Base-by-base conservation (phyloP, 495 filamentous ascomycete species). In the Penicillium flavigenum region DNA sequence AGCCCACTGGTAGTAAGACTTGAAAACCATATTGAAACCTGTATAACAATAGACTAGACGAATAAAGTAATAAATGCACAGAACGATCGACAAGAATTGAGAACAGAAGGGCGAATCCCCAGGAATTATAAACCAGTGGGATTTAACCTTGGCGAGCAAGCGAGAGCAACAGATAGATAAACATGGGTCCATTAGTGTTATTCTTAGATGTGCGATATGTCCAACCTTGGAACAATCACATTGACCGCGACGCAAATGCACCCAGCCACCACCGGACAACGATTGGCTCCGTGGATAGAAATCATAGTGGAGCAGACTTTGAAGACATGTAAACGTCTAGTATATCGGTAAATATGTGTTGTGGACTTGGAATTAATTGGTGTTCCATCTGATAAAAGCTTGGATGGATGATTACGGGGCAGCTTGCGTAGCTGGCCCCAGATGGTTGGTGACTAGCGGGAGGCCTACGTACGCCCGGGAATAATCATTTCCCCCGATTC, bases 361-460 rank as follows among this genome's bases (percentile, higher is more conserved):
- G 24, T 11, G 31, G 16, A n/a, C 5, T 41, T 45, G 8, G 20
- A 47, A 52, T 55, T 17, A 31, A 59, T 38, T 29, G 44, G 44
- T 19, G 50, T n/a, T 55, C 58, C 58, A 60, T 39, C 27, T 3
- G 16, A 8, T 52, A 62, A 59, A 52, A 62, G 58, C 58, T 62
- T 64, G 48, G 58, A 49, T 59, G 20, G 42, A 53, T 39, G 57
- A 60, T 66, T 58, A 66, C 66, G 60, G 57, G 56, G 58, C 54
- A 47, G 63, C 66, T 68, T 66, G 63, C 66, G 66, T 64, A 57
- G 55, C 56, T 63, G 31, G 56, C 20, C 51, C 48, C 36, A 36
- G 26, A 56, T 51, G 17, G 31, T 1, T 58, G 48, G 51, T 52
- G 58, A 51, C 57, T 56, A 63, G 53, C 57, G 54, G 59, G 56